These are phyloP conservation scores for Nymphaea thermarum DNA, from an alignment of 164 flowering plant genomes.

Conservation along the genomic window DNA sequence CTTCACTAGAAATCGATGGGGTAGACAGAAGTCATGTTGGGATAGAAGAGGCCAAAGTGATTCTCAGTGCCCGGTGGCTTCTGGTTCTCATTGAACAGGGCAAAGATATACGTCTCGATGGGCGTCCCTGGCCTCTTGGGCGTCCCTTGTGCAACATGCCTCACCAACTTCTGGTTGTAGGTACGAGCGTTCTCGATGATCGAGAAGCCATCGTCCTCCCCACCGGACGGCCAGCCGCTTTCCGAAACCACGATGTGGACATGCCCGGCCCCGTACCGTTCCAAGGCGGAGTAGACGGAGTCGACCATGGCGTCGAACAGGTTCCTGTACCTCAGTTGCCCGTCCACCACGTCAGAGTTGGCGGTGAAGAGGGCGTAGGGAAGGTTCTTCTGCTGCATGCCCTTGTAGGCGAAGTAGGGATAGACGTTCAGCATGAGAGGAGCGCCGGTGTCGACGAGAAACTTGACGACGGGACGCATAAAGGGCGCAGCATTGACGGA, in stretches of 20 bases:
- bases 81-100: conserved; percentile 7
- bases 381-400: conserved; percentile 4
- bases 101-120: conserved; percentile 4
- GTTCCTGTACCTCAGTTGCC: neutral
- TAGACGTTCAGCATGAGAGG: conserved; percentile 32
- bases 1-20: conserved; percentile 1
- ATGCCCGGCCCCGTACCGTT: neutral
- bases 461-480: conserved; percentile 14
- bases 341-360: neutral
- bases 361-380: conserved; percentile 7
- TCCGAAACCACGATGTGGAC: conserved; percentile 8
- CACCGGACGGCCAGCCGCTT: conserved; percentile 13
- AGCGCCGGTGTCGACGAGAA: conserved; percentile 4
- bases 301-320: conserved; percentile 12
- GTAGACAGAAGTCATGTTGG: conserved; percentile 4
- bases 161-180: conserved; percentile 7
- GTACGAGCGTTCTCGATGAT: conserved; percentile 5
- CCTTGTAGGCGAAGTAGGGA: conserved; percentile 19
- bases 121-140: conserved; percentile 5
- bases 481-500: neutral
- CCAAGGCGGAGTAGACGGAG: conserved; percentile 6
- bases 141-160: conserved; percentile 5
- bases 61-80: conserved; percentile 1
- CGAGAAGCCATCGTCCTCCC: neutral
- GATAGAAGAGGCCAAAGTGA: conserved; percentile 5